Conservation (phyloP, 495 filamentous ascomycete genomes). For the Hyaloscypha bicolor region DNA sequence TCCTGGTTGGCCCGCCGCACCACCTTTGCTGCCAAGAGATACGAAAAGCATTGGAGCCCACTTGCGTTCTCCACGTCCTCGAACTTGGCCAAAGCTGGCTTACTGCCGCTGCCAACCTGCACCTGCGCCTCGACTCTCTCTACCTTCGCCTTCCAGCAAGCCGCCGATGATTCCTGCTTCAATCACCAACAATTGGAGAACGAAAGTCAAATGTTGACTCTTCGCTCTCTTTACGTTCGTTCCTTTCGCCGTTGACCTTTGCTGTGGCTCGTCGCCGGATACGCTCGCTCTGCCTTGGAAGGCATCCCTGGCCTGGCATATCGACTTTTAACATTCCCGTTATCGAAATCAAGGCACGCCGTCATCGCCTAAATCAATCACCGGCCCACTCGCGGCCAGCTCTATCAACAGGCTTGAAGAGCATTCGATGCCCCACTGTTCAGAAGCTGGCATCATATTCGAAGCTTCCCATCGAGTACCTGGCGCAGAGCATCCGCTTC, state of each 20-base stretch:
- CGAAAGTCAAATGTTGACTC: neutral
- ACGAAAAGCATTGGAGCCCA: neutral
- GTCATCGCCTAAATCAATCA: slow-evolving; percentile 29
- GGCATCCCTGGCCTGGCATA: slow-evolving; percentile 14
- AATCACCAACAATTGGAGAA: neutral
- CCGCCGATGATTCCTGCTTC: neutral
- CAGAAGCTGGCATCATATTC: neutral
- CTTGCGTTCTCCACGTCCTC: neutral
- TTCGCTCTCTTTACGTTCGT: neutral
- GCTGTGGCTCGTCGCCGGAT: neutral
- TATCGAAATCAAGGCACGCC: slow-evolving; percentile 24
- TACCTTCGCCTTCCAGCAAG: no score
- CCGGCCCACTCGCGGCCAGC: neutral
- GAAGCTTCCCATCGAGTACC: neutral
- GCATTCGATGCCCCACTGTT: neutral
- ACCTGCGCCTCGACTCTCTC: neutral
- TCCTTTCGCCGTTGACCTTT: neutral
- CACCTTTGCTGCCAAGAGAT: neutral
- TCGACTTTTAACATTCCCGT: slow-evolving; percentile 3
- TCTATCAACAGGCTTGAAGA: neutral
- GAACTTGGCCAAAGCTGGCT: neutral
- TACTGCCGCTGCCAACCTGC: neutral
- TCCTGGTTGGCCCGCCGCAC: neutral
- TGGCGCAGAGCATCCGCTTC: neutral
- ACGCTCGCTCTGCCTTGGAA: slow-evolving; percentile 2